These are phyloP conservation scores for Rhizopogon vesiculosus DNA, from an alignment of 768 basidiomycete genomes.

Conservation along the genomic window DNA sequence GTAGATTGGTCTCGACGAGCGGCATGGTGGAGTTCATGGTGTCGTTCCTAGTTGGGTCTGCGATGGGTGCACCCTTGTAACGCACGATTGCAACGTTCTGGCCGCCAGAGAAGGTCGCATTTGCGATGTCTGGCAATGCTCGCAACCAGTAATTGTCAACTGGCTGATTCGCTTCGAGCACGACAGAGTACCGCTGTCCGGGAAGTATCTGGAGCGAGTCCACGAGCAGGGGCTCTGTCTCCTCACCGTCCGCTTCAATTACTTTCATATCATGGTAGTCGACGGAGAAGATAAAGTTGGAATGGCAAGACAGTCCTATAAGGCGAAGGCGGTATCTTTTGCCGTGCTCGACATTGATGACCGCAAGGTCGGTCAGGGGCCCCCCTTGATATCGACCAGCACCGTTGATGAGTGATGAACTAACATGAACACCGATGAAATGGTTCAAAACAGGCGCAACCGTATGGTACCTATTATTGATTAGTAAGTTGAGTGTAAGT, in stretches of 20 bases:
- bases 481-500: not conserved
- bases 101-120: constrained; percentile 21
- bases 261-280: constrained; percentile 36
- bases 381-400: constrained; percentile 38
- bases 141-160: constrained; percentile 38
- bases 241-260: constrained; percentile 38
- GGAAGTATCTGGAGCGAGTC: constrained; percentile 34
- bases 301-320: constrained; percentile 33
- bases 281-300: constrained; percentile 34
- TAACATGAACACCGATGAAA: constrained; percentile 9
- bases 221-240: constrained; percentile 28
- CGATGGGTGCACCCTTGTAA: constrained; percentile 28
- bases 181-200: constrained; percentile 27
- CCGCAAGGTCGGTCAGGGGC: constrained; percentile 19
- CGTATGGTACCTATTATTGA: not conserved
- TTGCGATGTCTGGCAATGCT: constrained; percentile 18
- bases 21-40: constrained; percentile 9
- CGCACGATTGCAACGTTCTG: constrained; percentile 35
- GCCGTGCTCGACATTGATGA: constrained; percentile 24
- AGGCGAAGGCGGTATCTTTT: constrained; percentile 29
- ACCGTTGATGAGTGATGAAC: constrained; percentile 43
- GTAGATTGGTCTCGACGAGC: constrained; percentile 14
- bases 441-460: constrained; percentile 8
- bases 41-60: constrained; percentile 23
- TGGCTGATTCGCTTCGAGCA: constrained; percentile 26